Conservation (phyloP, 345 rosid species). For the Lumnitzera littorea region DNA sequence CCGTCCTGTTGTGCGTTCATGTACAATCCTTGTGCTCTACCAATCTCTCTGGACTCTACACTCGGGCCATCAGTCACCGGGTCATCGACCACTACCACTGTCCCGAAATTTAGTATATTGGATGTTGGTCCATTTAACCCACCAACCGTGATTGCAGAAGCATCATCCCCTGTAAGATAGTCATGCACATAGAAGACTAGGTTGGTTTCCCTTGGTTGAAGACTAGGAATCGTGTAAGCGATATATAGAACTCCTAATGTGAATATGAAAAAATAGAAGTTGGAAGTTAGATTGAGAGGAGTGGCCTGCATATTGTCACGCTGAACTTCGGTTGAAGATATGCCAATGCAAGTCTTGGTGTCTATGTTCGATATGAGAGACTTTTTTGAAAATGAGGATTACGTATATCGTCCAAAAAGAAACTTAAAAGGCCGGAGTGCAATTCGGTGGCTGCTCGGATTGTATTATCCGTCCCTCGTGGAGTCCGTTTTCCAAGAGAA, state of each 20-base stretch:
- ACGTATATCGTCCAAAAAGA: no score
- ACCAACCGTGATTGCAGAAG: constrained; percentile 25
- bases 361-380: neutral
- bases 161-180: constrained; percentile 22
- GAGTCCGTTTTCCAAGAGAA: no score
- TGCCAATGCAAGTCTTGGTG: neutral
- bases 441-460: no score
- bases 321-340: no score
- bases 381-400: no score
- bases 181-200: constrained; percentile 34
- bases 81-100: constrained; percentile 31
- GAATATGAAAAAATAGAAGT: constrained; percentile 23
- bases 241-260: constrained; percentile 14
- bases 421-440: no score
- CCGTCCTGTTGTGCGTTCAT: constrained; percentile 39
- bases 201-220: constrained; percentile 22
- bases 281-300: constrained; percentile 15
- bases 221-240: constrained; percentile 21
- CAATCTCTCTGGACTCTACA: constrained; percentile 26
- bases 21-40: constrained; percentile 39
- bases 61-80: constrained; percentile 37
- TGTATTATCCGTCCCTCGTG: no score
- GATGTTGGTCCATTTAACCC: constrained; percentile 18
- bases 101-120: constrained; percentile 28
- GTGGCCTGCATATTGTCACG: constrained; percentile 12